Evolutionary conservation across 257 asterid genomes (phyloP).

Genomic region (Thymus mandschuricus): DNA sequence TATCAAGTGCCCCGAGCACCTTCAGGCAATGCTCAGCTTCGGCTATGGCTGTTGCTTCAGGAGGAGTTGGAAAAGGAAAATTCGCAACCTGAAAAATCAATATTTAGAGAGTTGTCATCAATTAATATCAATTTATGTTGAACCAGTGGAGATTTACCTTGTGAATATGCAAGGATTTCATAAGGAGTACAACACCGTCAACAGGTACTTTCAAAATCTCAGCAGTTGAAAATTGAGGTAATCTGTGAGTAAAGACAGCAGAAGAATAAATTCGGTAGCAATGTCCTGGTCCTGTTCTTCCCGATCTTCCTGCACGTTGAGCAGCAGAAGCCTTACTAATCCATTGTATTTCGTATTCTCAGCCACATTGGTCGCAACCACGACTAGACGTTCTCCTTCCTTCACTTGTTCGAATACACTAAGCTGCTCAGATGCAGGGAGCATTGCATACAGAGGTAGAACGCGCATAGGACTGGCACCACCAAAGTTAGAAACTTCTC

Average conservation of each 20-base stretch:
- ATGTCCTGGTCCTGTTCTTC: conserved; percentile 95
- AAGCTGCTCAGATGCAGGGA: conserved; percentile 86
- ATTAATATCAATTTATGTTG: not conserved
- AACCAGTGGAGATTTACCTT: conserved; percentile 48
- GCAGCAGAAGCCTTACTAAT: conserved; percentile 95
- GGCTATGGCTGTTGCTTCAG: conserved; percentile 60
- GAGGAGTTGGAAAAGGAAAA: conserved; percentile 94
- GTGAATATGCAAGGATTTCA: conserved; percentile 91
- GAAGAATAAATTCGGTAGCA: conserved; percentile 93
- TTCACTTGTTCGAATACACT: conserved; percentile 73
- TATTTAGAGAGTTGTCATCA: not conserved
- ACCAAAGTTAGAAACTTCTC: too few species aligned
- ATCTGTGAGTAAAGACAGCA: conserved; percentile 68
- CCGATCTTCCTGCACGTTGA: conserved; percentile 96
- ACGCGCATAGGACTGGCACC: conserved; percentile 55
- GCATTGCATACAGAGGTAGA: conserved; percentile 95
- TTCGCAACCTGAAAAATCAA: conserved; percentile 30
- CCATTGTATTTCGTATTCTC: conserved; percentile 86
- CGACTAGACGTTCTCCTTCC: conserved; percentile 83
- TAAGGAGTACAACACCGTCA: conserved; percentile 91
- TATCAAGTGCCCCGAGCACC: conserved; percentile 87
- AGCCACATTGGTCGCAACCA: conserved; percentile 94
- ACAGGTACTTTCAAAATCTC: conserved; percentile 87
- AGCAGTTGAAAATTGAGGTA: conserved; percentile 70
- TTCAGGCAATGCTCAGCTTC: conserved; percentile 88